Conservation (phyloP, 176 grass and related monocot genomes). For the Ensete glaucum region DNA sequence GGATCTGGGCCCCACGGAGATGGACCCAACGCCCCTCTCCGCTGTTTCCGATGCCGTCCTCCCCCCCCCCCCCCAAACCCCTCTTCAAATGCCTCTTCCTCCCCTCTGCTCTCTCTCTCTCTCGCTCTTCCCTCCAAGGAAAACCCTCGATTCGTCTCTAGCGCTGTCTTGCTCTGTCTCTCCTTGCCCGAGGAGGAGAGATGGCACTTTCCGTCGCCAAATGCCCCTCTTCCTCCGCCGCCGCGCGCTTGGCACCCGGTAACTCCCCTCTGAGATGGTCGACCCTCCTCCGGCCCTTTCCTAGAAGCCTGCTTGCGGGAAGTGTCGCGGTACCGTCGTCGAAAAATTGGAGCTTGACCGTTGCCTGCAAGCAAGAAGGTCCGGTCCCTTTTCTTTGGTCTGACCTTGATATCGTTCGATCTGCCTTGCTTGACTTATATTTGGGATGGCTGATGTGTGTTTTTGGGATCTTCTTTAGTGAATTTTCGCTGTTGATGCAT, state of each 20-base stretch:
- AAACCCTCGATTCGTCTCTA: neutral
- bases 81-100: neutral
- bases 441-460: neutral
- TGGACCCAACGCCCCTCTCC: neutral
- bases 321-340: neutral
- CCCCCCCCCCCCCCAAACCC: neutral
- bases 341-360: neutral
- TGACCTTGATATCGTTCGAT: neutral
- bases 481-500: too few species aligned
- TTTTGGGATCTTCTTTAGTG: neutral
- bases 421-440: neutral
- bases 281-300: neutral
- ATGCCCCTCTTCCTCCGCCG: neutral
- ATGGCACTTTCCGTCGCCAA: neutral
- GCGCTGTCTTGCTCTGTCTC: neutral
- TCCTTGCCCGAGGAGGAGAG: neutral
- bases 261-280: neutral
- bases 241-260: neutral
- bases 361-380: constrained; percentile 10
- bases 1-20: neutral
- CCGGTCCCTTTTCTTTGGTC: neutral
- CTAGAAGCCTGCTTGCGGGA: neutral
- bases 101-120: neutral
- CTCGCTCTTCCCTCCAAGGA: neutral
- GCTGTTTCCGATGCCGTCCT: neutral